phyloP scores from a whole-genome alignment of 2,329 filamentous ascomycete species.

The Purpureocillium lavendulum region DNA sequence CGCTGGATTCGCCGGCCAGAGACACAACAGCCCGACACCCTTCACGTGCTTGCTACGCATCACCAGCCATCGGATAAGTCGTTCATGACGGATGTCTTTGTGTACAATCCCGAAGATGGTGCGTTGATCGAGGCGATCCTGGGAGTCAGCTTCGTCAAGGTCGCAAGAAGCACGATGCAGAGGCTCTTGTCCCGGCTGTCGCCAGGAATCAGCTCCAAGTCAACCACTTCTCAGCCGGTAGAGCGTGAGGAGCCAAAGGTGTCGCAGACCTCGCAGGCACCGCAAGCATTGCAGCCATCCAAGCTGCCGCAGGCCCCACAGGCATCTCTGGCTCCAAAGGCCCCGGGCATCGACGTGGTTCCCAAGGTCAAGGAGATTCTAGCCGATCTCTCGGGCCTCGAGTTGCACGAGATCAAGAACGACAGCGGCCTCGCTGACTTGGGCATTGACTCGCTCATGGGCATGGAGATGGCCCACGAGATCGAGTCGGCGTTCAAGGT shows the following conservation, averaged over 20 bases:
- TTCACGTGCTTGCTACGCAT: neutral
- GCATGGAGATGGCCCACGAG: conserved; percentile 16
- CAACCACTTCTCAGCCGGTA: neutral
- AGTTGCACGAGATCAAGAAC: neutral
- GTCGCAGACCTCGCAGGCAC: no score
- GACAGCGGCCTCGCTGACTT: conserved; percentile 2
- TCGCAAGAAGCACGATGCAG: conserved; percentile 1
- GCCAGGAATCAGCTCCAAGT: neutral
- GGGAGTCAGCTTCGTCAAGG: neutral
- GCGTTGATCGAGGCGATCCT: neutral
- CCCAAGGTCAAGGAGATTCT: neutral
- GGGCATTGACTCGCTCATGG: conserved; percentile 2
- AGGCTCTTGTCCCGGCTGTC: neutral
- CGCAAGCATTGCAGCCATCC: no score
- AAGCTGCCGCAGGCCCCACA: no score
- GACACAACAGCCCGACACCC: neutral
- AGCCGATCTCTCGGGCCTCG: neutral
- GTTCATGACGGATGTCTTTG: conserved; percentile 1
- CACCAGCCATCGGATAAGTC: neutral
- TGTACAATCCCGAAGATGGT: neutral
- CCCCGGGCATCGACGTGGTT: neutral
- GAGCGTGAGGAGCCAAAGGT: no score
- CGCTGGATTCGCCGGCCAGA: neutral
- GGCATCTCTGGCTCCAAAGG: no score
- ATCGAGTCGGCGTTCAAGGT: conserved; percentile 27